Evolutionary conservation across 1,284 basidiomycete species (phyloP).

Genomic region (Thelephora terrestris): DNA sequence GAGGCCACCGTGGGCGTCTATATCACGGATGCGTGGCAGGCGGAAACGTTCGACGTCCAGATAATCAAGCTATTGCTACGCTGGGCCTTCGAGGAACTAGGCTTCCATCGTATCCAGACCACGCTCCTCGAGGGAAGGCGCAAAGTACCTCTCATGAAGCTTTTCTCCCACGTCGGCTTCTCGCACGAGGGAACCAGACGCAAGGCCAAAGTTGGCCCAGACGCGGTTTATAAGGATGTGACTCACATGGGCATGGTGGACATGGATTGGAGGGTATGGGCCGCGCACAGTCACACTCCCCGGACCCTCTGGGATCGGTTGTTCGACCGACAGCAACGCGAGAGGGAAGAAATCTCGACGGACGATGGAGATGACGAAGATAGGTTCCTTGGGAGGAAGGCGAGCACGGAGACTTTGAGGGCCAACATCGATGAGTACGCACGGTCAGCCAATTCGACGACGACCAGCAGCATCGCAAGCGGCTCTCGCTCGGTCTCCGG

Average conservation of each 20-base stretch:
- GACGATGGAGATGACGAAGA: constrained; percentile 32
- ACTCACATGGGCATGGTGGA: constrained; percentile 49
- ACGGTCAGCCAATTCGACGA: no score
- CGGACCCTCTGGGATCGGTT: constrained; percentile 53
- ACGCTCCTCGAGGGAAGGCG: no score
- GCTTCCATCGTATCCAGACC: no score
- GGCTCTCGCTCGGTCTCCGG: no score
- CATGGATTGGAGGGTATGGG: constrained; percentile 38
- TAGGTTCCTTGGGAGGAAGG: constrained; percentile 14
- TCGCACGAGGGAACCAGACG: constrained; percentile 49
- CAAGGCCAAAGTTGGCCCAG: constrained; percentile 35
- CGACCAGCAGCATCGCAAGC: no score
- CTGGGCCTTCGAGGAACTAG: no score
- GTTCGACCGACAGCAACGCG: constrained; percentile 44
- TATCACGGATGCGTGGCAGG: no score
- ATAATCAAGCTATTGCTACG: no score
- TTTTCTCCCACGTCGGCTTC: constrained; percentile 31
- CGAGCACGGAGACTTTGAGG: constrained; percentile 26
- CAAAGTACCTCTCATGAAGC: neutral
- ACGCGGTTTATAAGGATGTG: constrained; percentile 46
- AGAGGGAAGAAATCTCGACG: constrained; percentile 43
- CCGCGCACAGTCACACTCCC: constrained; percentile 26
- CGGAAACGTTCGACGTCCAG: no score
- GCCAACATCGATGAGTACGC: neutral
- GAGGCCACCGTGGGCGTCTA: no score